Conservation (phyloP, 768 basidiomycete species). For the Trametes villosa region DNA sequence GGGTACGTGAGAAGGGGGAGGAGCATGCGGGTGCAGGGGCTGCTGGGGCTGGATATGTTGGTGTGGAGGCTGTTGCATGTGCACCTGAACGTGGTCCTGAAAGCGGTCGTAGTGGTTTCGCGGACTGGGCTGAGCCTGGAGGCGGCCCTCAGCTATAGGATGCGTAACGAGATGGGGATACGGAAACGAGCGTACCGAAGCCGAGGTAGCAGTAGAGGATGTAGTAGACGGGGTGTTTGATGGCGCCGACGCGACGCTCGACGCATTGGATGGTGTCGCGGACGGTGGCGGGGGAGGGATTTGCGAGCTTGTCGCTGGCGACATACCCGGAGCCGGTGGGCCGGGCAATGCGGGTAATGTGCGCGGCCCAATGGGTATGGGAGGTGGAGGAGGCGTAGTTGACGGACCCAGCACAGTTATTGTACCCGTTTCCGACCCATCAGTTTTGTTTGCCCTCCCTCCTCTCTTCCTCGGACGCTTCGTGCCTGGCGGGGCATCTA, state of each 20-base stretch:
- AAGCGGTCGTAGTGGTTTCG: neutral
- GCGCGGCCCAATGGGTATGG: conserved; percentile 9
- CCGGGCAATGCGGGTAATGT: conserved; percentile 9
- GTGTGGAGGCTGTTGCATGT: conserved; percentile 2
- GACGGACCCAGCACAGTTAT: conserved; percentile 13
- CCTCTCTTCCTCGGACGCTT: conserved; percentile 85
- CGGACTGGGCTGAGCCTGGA: conserved; percentile 5
- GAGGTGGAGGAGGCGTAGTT: neutral
- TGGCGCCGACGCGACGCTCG: conserved; percentile 7
- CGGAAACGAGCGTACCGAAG: conserved; percentile 7
- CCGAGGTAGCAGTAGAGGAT: conserved; percentile 14
- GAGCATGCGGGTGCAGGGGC: neutral
- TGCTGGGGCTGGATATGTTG: conserved; percentile 8
- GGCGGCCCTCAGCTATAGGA: conserved; percentile 9
- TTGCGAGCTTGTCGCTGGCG: conserved; percentile 3
- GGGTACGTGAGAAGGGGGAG: conserved; percentile 1
- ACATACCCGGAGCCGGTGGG: conserved; percentile 8
- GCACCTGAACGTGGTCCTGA: neutral
- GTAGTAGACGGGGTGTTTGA: conserved; percentile 14
- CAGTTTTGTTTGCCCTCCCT: conserved; percentile 50
- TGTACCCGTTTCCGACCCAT: conserved; percentile 11
- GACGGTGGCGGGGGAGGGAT: conserved; percentile 10
- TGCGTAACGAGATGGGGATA: neutral
- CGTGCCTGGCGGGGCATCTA: conserved; percentile 82
- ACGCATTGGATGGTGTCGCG: conserved; percentile 10